phyloP scores from a whole-genome alignment of 331 rosid species.

The Quercus phellos region DNA sequence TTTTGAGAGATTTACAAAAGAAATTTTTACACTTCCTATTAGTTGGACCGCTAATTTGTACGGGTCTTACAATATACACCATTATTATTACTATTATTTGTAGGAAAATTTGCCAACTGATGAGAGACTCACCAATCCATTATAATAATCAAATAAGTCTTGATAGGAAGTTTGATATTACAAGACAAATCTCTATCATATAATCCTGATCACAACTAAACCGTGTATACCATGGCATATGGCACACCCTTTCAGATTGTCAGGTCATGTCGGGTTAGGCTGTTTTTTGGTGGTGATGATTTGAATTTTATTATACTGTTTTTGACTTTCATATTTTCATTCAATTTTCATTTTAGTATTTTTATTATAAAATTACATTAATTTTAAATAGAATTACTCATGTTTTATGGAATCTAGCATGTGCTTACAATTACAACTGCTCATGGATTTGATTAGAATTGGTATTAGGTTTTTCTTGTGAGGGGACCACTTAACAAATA shows the following conservation, averaged over 20 bases:
- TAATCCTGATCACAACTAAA: not conserved
- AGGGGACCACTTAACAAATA: no score
- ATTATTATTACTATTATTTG: not conserved
- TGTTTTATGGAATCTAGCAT: no score
- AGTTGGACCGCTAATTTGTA: not conserved
- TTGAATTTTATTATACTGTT: no score
- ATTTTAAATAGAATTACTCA: no score
- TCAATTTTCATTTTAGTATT: no score
- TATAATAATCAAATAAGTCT: not conserved
- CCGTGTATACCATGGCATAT: not conserved
- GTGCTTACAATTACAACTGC: not conserved
- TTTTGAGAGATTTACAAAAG: constrained; percentile 4
- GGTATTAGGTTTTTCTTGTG: no score
- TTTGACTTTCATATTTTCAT: no score
- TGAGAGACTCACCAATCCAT: not conserved
- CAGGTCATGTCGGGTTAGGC: no score
- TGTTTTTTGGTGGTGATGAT: no score
- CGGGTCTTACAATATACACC: not conserved
- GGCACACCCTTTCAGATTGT: no score
- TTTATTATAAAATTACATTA: no score
- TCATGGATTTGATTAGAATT: not conserved
- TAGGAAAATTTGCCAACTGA: not conserved
- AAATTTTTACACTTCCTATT: not conserved
- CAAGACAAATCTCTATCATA: not conserved
- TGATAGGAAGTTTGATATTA: not conserved